Evolutionary conservation across 2,329 filamentous ascomycete species (phyloP), one percentile per base, ranked within the genome.

Genomic region (Sporothrix schenckii): DNA sequence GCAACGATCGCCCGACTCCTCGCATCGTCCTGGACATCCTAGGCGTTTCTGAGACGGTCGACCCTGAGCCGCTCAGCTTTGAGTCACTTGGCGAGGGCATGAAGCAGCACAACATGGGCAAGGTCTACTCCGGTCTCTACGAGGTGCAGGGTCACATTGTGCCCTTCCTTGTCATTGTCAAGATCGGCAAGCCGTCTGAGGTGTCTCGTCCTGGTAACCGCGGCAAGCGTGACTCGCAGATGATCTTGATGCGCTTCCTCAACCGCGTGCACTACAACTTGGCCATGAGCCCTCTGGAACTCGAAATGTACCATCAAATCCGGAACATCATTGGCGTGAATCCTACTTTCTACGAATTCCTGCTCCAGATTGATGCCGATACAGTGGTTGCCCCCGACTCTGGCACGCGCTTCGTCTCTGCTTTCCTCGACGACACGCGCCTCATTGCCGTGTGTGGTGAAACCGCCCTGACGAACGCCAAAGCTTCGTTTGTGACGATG

Each of bases 61-160:
- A 99, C 77, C 95, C 96, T 0, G 94, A 98, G 79, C 93, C 95
- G 2, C 85, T 99, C 71, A 97, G 93, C 84, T 99, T 99, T 76
- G 94, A 99, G 79, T 94, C 93, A 78, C 87, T 99, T 49, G 95
- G 95, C 71, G 94, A 98, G 81, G 95, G 95, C 78, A 88, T 91
- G 82, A 97, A 97, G 83, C 95, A 98, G 80, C 95, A 98, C 84
- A 99, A 99, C 81, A 98, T 98, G 94, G 95, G 92, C 80, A 99
- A 99, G 81, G 89, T 97, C 74, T 99, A 99, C 82, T 97, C 95
- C 24, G 95, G 95, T 77, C 85, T 99, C 5, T 99, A 99, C 79
- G 95, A 99, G 81, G 94, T 97, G 7, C 92, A 97, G 78, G 95
- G 95, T 73, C 94, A 99, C 78, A 98, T 99, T 75, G 95, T 99